Base-by-base conservation (phyloP, 179 eudicot species). In the Beta lomatogona region DNA sequence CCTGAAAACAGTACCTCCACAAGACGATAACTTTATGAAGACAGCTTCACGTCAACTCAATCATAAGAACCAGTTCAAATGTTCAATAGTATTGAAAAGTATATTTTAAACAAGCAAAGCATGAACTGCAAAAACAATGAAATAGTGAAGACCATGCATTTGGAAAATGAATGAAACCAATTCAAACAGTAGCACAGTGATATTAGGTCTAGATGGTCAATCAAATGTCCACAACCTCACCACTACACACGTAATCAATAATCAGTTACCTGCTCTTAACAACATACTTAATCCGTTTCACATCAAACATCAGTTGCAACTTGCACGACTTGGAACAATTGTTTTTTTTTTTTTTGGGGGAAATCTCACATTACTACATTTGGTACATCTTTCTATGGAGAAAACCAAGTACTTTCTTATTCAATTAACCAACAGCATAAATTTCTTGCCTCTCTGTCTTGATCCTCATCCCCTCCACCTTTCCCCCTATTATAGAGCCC, bases 1-100 rank as follows among this genome's bases (percentile, higher is more conserved):
- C 79, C 58, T 73, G 28, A 74, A 55, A 61, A 74, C 41, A 53
- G 44, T 69, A 81, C 21, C 65, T 59, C 59, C 28, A 75, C 52
- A 48, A 9, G 52, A 48, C 52, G 9, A 48, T 13, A 76, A 25
- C 60, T 45, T 19, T 9, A 10, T 44, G 19, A 66, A n/a, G 57
- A 31, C 57, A 57, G 77, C 73, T 53, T 36, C 19, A 77, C 21
- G 54, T 64, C 55, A 73, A 53, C 31, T 52, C 78, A 31, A 55
- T 63, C 31, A 45, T 16, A 71, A 48, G 9, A 48, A 7, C 54
- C 25, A 28, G 31, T 28, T 31, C 31, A 2, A 15, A 14, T 61
- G 14, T 22, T 5, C 48, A 54, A 14, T 16, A n/a, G 12, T 48
- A 21, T 45, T 77, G 25, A 57, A 58, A 55, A 54, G 61, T 13